A percentile compares a stretch with the other conserved stretches of the same genome.
phyloP scores from a whole-genome alignment of 768 basidiomycete species.

The Suillus paluster region DNA sequence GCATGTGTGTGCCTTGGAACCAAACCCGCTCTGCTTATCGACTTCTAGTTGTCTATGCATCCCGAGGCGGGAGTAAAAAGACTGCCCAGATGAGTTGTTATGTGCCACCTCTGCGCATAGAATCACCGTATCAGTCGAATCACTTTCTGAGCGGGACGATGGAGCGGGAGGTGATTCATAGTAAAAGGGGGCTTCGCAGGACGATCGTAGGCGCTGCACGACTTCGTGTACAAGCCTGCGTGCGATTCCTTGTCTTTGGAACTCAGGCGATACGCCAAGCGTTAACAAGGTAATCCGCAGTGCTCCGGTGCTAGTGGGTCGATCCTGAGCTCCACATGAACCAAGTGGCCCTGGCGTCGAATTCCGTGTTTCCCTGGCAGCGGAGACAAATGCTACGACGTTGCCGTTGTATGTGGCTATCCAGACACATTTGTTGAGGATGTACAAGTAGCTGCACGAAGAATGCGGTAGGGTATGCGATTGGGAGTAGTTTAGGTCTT shows the following conservation, averaged over 20 bases:
- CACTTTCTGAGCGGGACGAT: background rate
- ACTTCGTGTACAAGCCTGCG: constrained; percentile 32
- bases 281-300: constrained; percentile 32
- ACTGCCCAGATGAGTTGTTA: constrained; percentile 27
- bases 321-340: constrained; percentile 2
- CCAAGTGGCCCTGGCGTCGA: constrained; percentile 4
- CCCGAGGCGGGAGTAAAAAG: constrained; percentile 33
- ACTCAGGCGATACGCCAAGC: constrained; percentile 31
- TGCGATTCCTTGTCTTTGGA: constrained; percentile 33
- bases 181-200: background rate
- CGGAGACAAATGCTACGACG: constrained; percentile 35
- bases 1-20: constrained; percentile 22
- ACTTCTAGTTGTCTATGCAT: constrained; percentile 27
- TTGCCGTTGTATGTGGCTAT: constrained; percentile 25
- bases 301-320: constrained; percentile 14
- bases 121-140: constrained; percentile 22
- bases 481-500: constrained; percentile 30
- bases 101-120: constrained; percentile 33
- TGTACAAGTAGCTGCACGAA: constrained; percentile 37
- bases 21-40: constrained; percentile 18
- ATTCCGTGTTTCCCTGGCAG: constrained; percentile 17
- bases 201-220: constrained; percentile 28
- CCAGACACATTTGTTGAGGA: constrained; percentile 32
- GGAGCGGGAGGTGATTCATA: background rate
- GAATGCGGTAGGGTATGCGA: constrained; percentile 33